Percentiles rank a stretch among this genome's conserved stretches.
phyloP scores from a whole-genome alignment of 805 yeast genomes.

The Wickerhamomyces chambardii region DNA sequence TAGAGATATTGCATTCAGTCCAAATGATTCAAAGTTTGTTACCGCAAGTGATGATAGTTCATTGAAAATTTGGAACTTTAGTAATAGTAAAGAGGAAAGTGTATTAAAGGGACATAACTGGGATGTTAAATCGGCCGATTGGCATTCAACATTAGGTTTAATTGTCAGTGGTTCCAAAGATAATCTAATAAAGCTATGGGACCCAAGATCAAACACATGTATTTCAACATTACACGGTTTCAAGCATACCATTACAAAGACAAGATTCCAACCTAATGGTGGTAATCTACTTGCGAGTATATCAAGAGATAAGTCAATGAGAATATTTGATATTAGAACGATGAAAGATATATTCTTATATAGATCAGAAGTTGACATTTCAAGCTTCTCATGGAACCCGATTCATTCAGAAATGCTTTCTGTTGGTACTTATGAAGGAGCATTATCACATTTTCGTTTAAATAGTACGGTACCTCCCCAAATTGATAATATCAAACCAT shows the following conservation, averaged over 20 bases:
- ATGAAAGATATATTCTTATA: slow-evolving; percentile 71
- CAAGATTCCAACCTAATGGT: slow-evolving; percentile 70
- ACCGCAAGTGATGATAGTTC: slow-evolving; percentile 90
- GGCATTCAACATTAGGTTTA: slow-evolving; percentile 89
- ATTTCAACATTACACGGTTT: slow-evolving; percentile 82
- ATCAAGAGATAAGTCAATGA: slow-evolving; percentile 80
- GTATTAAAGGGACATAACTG: slow-evolving; percentile 89
- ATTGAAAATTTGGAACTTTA: slow-evolving; percentile 90
- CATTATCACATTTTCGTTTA: slow-evolving; percentile 68
- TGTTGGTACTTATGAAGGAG: slow-evolving; percentile 86
- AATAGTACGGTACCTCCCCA: slow-evolving; percentile 30
- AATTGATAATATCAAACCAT: slow-evolving; percentile 30
- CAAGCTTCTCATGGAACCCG: slow-evolving; percentile 91
- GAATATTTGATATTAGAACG: slow-evolving; percentile 80
- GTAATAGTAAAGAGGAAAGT: slow-evolving; percentile 77
- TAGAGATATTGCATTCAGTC: slow-evolving; percentile 82
- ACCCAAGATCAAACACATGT: slow-evolving; percentile 74
- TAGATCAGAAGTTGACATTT: slow-evolving; percentile 77
- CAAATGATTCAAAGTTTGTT: slow-evolving; percentile 86
- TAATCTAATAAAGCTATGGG: slow-evolving; percentile 91
- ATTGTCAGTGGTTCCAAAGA: slow-evolving; percentile 94
- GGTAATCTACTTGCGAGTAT: slow-evolving; percentile 81
- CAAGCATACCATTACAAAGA: slow-evolving; percentile 87
- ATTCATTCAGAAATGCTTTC: slow-evolving; percentile 70
- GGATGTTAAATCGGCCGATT: slow-evolving; percentile 96